Evolutionary conservation across 176 grass and related monocot species (phyloP), one percentile per base, ranked within the genome.

Genomic region (Luzula sylvatica): DNA sequence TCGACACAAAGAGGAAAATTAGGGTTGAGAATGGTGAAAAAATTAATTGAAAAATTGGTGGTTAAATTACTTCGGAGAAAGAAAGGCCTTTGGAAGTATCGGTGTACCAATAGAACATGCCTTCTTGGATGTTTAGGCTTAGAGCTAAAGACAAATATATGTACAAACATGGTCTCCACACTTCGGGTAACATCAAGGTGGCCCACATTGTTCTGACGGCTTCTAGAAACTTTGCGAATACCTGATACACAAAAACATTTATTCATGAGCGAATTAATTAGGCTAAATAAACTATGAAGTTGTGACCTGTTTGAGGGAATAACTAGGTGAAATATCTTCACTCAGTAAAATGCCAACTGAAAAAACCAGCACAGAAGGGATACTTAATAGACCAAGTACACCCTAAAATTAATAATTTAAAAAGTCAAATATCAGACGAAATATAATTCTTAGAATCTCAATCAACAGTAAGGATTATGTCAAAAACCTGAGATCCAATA

Each of bases 101-200:
- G 16, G 87, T 87, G 68, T 87, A 94, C 87, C 87, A 94, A 58
- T 74, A 94, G 47, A 94, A 94, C 82, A 94, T 94, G 60, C 87
- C 87, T 94, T 94, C 87, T 52, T 94, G 87, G 59, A 94, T 94
- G 16, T 94, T 73, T 53, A 94, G 63, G 28, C 78, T 94, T 29
- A 94, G 56, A 25, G 82, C 75, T 63, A 83, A 64, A 63, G 87
- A 94, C 15, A 83, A 12, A 15, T 79, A 94, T 78, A 94, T 87
- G 58, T 94, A 94, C 52, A 83, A 45, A 68, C 87, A 94, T 51
- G 82, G 82, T 5, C 78, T 77, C 87, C 87, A 94, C 30, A 94
- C 82, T 45, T 80, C 61, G 61, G 82, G 72, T 22, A 82, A 94
- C 76, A 79, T 87, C 61, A 94, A 64, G 7, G 82, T 58, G 20